Conservation (phyloP, 345 rosid species). For the Populus nigra region DNA sequence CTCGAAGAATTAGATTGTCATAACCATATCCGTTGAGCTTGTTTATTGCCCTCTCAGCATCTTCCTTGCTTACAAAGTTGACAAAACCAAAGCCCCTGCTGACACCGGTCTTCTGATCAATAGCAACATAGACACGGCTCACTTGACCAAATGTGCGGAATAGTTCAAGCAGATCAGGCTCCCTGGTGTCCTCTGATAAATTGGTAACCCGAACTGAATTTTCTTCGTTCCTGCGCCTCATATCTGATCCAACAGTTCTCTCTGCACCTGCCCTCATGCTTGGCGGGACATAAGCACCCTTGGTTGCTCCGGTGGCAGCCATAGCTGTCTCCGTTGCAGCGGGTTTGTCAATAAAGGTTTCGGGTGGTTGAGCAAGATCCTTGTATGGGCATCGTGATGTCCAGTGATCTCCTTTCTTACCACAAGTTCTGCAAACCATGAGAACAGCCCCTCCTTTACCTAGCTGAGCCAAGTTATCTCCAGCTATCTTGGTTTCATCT, state of each 20-base stretch:
- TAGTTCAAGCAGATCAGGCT: slow-evolving; percentile 73
- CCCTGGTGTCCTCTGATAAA: slow-evolving; percentile 84
- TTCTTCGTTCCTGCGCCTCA: slow-evolving; percentile 89
- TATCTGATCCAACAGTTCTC: slow-evolving; percentile 63
- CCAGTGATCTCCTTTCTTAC: slow-evolving; percentile 96
- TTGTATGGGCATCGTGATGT: slow-evolving; percentile 82
- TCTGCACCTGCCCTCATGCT: slow-evolving; percentile 75
- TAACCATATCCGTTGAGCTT: slow-evolving; percentile 90
- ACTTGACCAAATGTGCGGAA: slow-evolving; percentile 84
- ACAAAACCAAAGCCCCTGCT: slow-evolving; percentile 94
- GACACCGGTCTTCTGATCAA: slow-evolving; percentile 81
- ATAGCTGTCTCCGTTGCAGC: slow-evolving; percentile 40
- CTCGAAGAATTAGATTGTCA: slow-evolving; percentile 86
- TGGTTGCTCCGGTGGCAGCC: slow-evolving; percentile 43
- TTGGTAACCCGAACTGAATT: slow-evolving; percentile 86
- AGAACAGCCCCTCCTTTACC: slow-evolving; percentile 76
- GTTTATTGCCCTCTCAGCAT: slow-evolving; percentile 83
- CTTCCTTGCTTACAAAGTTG: slow-evolving; percentile 81
- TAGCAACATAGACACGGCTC: slow-evolving; percentile 77
- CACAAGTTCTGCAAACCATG: slow-evolving; percentile 84
- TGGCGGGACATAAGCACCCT: slow-evolving; percentile 73
- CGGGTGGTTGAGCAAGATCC: slow-evolving; percentile 66
- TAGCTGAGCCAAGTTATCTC: slow-evolving; percentile 62
- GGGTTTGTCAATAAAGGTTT: slow-evolving; percentile 61
- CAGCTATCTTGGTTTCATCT: slow-evolving; percentile 57